Conservation (phyloP, 768 basidiomycete species). For the Calvatia gigantea region DNA sequence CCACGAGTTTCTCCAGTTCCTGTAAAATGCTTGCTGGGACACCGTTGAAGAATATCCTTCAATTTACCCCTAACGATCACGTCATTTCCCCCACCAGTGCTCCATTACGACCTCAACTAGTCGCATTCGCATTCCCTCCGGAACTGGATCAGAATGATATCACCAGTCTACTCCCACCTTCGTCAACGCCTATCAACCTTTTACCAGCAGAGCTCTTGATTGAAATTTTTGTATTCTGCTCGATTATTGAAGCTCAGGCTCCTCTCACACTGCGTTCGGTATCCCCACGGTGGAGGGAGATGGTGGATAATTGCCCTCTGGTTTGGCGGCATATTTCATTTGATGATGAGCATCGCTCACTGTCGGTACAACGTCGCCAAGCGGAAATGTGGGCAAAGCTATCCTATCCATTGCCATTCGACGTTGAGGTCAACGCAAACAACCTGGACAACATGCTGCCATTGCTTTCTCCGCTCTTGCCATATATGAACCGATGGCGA, state of each 20-base stretch:
- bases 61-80: background rate
- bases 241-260: constrained; percentile 39
- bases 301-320: constrained; percentile 50
- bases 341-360: constrained; percentile 34
- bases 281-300: constrained; percentile 55
- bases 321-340: constrained; percentile 61
- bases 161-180: background rate
- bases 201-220: constrained; percentile 63
- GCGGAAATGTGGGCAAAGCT: constrained; percentile 51
- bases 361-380: constrained; percentile 33
- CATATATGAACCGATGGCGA: constrained; percentile 56
- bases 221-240: constrained; percentile 52
- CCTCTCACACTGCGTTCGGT: constrained; percentile 51
- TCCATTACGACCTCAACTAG: background rate
- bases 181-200: constrained; percentile 19
- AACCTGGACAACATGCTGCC: constrained; percentile 54
- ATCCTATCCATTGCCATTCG: constrained; percentile 52
- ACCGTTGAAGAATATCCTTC: background rate
- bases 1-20: background rate
- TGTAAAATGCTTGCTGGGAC: background rate
- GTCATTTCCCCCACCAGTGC: background rate
- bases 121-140: background rate
- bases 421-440: constrained; percentile 46
- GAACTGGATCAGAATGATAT: background rate
- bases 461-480: constrained; percentile 60